phyloP scores from a whole-genome alignment of 257 asterid species.

The Solanum lignicaule region DNA sequence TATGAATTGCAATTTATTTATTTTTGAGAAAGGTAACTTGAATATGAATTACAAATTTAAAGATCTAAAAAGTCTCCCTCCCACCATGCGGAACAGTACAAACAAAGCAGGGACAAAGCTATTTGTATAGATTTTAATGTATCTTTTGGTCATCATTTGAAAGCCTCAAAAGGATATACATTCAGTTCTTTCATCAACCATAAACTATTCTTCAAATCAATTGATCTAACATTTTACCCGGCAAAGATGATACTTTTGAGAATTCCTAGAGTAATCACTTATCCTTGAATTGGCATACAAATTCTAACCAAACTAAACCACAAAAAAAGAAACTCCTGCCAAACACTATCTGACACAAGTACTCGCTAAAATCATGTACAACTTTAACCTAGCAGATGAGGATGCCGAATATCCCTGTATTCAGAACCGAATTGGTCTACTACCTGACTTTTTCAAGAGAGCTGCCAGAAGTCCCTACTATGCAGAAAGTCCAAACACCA shows the following conservation, averaged over 20 bases:
- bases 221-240: background rate
- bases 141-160: background rate
- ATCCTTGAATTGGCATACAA: background rate
- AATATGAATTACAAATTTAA: background rate
- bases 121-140: background rate
- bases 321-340: background rate
- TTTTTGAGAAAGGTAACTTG: background rate
- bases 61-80: background rate
- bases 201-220: background rate
- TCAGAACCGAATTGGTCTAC: background rate
- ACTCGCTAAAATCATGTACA: background rate
- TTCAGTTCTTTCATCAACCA: background rate
- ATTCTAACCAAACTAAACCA: background rate
- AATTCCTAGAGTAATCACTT: background rate
- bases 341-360: background rate
- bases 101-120: background rate
- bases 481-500: background rate
- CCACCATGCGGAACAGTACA: background rate
- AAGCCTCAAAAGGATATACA: background rate
- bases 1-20: background rate
- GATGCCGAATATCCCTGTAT: background rate
- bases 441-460: background rate
- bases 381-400: background rate
- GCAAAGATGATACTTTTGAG: background rate
- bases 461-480: background rate